Conservation (phyloP, 2,329 filamentous ascomycete genomes). For the Trichoderma brevicompactum region DNA sequence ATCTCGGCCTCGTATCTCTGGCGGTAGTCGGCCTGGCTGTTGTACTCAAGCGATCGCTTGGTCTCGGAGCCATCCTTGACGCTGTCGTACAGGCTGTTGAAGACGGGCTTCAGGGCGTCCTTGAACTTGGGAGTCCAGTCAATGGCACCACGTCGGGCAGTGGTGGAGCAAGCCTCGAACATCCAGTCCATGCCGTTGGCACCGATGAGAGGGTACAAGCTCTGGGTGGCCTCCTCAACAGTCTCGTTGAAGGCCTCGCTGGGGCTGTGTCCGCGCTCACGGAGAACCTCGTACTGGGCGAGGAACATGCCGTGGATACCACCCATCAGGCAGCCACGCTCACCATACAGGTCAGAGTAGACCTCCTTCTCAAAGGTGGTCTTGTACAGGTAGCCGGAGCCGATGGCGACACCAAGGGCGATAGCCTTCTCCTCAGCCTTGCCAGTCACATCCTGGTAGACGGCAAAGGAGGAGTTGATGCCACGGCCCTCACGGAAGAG, state of each 20-base stretch:
- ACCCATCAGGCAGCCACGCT: slow-evolving; percentile 99
- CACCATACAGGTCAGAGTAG: slow-evolving; percentile 98
- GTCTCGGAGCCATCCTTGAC: slow-evolving; percentile 94
- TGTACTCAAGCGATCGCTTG: slow-evolving; percentile 95
- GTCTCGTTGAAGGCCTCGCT: slow-evolving; percentile 99
- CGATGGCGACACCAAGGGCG: slow-evolving; percentile 94
- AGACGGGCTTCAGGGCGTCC: slow-evolving; percentile 97
- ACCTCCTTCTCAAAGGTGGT: slow-evolving; percentile 99
- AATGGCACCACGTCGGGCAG: slow-evolving; percentile 95
- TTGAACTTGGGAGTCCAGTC: slow-evolving; percentile 99
- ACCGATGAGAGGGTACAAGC: slow-evolving; percentile 95
- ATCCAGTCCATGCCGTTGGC: slow-evolving; percentile 99
- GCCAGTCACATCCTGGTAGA: slow-evolving; percentile 97
- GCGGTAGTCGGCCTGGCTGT: slow-evolving; percentile 93
- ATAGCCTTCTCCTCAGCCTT: slow-evolving; percentile 98
- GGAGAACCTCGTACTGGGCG: slow-evolving; percentile 99
- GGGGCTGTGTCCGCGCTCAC: slow-evolving; percentile 96
- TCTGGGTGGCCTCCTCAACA: slow-evolving; percentile 98
- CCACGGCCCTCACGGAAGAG: slow-evolving; percentile 99
- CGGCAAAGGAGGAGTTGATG: slow-evolving; percentile 99
- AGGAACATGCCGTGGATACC: slow-evolving; percentile 99
- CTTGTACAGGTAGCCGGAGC: slow-evolving; percentile 98
- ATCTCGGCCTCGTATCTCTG: slow-evolving; percentile 98
- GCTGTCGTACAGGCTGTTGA: slow-evolving; percentile 94
- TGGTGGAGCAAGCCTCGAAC: slow-evolving; percentile 99